Evolutionary conservation across 176 grass and related monocot genomes (phyloP), one percentile per base, ranked within the genome.

Genomic region (Avena eriantha): DNA sequence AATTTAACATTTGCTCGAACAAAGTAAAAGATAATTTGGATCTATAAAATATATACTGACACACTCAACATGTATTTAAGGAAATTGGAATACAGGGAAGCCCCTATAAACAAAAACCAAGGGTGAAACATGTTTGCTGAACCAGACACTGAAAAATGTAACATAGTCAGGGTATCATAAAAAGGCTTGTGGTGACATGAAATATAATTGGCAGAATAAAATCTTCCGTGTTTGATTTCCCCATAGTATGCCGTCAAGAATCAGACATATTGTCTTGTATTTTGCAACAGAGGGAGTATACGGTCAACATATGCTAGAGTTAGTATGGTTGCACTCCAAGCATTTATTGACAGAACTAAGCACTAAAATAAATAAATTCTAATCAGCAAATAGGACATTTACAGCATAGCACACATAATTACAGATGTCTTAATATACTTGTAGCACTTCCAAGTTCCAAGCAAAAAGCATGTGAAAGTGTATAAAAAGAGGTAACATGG

Each of bases 71-170:
- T 55, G 24, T 16, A 23, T 17, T 17, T 18, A 65, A 45, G 74
- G 70, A 73, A 66, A 66, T 74, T 43, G 29, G 39, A 83, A 53
- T 41, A 48, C 29, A 72, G 8, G n/a, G 11, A 57, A 33, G 46
- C 26, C 79, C 5, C 15, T 60, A 68, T 11, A 34, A 75, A 59
- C 39, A 80, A 21, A 39, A 83, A 83, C 18, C 23, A 76, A 54
- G 24, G 48, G 12, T 72, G 73, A 65, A 82, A 33, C 24, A 55
- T 41, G 72, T 54, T 86, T 53, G 50, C 15, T 22, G 54, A 79
- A 51, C 4, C 0, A 80, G 47, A 53, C n/a, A 57, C 19, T 14
- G 64, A 50, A 77, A 77, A 87, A 31, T 15, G 64, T 71, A 87
- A 71, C 21, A 83, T 61, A 21, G 54, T 10, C 41, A 71, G 14